Evolutionary conservation across 2,329 filamentous ascomycete genomes (phyloP), one percentile per base, ranked within the genome.

Genomic region (Pestalotiopsis fici): DNA sequence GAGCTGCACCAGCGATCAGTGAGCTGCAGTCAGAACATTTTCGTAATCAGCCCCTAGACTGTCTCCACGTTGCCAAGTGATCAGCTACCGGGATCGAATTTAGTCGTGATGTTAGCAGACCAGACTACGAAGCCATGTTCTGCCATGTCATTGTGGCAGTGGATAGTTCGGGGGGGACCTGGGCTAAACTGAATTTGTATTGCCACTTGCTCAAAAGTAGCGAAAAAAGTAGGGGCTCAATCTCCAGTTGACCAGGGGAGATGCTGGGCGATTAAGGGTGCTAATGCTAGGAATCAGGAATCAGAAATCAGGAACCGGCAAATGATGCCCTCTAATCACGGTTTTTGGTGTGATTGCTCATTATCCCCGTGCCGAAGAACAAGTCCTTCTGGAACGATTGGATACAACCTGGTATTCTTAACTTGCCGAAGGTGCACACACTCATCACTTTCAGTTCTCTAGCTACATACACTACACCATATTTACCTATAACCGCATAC

Each of bases 1-100:
- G 35, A 27, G 28, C 25, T 64, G 3, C 35, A 31, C 56, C 35
- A 50, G 60, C 39, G 50, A 59, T 59, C 50, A 35, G 27, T 57
- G 37, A 54, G 61, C 61, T 64, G 61, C 43, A 55, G 61, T 28
- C 23, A 23, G n/a, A 21, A 18, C 25, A 54, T 56, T 37, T 55
- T n/a, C 25, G 61, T 64, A 54, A 55, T 27, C 25, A 64, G 13
- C 37, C 61, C 31, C 37, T 18, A 18, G n/a, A 21, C 13, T 35
- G 61, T 55, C 60, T 63, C 60, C 60, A 63, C 60, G 39, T 23
- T 55, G 61, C 61, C 61, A 64, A 64, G 61, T 54, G 61, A 64
- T 64, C 61, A 62, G 61, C 61, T 64, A 25, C 61, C 28, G 61
- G 61, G 61, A 31, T 55, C 47, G 18, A 31, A 64, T 31, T 54